Percentiles rank a stretch among this genome's conserved stretches.
phyloP scores from a whole-genome alignment of 305 asterid species.

The Solanum hybrid region DNA sequence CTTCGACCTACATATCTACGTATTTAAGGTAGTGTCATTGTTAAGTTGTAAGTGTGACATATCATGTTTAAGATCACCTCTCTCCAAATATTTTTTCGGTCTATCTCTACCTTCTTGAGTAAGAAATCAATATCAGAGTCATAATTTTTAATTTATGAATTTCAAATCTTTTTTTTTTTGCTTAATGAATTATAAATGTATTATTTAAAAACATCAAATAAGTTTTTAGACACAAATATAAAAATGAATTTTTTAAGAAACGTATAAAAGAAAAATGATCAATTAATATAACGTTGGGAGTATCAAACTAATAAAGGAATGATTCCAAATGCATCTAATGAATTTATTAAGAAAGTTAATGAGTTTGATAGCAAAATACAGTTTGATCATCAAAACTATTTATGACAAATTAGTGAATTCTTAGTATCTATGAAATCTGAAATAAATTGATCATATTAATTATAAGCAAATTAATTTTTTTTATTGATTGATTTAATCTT shows the following conservation, averaged over 20 bases:
- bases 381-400: not conserved
- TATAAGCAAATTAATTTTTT: not conserved
- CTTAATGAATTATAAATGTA: no score
- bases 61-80: not conserved
- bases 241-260: not conserved
- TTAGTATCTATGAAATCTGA: not conserved
- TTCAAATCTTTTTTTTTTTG: accelerated
- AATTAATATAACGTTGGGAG: not conserved
- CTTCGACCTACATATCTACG: not conserved
- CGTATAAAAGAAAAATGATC: not conserved
- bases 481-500: not conserved
- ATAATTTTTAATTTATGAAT: no score
- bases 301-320: not conserved
- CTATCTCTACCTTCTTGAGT: not conserved
- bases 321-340: not conserved
- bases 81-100: no score
- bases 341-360: not conserved
- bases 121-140: no score
- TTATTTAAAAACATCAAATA: no score
- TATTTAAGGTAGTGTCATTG: not conserved
- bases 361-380: not conserved
- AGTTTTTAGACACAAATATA: not conserved
- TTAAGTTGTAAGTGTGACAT: not conserved
- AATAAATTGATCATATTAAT: not conserved
- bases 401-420: not conserved